These are phyloP conservation scores for Chlamydomonas urium DNA, from an alignment of 139 green algal genomes.

Conservation along the genomic window DNA sequence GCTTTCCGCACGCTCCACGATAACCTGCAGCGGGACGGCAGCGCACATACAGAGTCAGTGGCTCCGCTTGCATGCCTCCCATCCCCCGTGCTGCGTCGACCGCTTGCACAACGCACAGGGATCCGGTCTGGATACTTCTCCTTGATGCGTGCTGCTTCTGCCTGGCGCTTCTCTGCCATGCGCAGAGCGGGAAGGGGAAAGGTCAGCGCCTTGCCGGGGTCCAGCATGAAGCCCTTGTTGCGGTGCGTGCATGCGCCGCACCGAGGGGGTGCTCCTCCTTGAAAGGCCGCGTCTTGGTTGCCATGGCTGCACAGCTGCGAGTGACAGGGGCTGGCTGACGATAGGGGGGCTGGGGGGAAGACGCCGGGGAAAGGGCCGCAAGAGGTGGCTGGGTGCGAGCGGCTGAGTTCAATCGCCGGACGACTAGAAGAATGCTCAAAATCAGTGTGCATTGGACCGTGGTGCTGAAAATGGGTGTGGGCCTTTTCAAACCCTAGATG, in stretches of 20 bases:
- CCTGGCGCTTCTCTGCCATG: slow-evolving; percentile 87
- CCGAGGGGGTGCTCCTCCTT: slow-evolving; percentile 33
- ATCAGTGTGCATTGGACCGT: too few relatives aligned
- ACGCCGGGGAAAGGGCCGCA: too few relatives aligned
- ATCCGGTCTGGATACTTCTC: slow-evolving; percentile 97
- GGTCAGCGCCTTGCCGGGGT: too few relatives aligned
- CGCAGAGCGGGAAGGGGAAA: background rate
- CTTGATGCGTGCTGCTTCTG: slow-evolving; percentile 85
- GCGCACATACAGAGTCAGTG: background rate
- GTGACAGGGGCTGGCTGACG: too few relatives aligned
- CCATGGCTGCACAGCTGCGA: too few relatives aligned
- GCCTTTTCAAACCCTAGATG: too few relatives aligned
- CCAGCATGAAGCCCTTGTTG: background rate
- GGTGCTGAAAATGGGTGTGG: too few relatives aligned
- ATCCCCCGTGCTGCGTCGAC: background rate
- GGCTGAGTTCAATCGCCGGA: too few relatives aligned
- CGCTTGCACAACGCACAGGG: slow-evolving; percentile 56
- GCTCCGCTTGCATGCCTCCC: background rate
- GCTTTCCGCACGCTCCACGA: slow-evolving; percentile 94
- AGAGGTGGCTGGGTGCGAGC: too few relatives aligned
- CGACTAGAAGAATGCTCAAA: too few relatives aligned
- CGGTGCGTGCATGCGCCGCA: background rate
- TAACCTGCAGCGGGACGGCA: slow-evolving; percentile 93
- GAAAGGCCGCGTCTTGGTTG: slow-evolving; percentile 47
- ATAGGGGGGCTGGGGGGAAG: too few relatives aligned